phyloP scores from a whole-genome alignment of 2,329 filamentous ascomycete species.

The Botrytis cinerea region DNA sequence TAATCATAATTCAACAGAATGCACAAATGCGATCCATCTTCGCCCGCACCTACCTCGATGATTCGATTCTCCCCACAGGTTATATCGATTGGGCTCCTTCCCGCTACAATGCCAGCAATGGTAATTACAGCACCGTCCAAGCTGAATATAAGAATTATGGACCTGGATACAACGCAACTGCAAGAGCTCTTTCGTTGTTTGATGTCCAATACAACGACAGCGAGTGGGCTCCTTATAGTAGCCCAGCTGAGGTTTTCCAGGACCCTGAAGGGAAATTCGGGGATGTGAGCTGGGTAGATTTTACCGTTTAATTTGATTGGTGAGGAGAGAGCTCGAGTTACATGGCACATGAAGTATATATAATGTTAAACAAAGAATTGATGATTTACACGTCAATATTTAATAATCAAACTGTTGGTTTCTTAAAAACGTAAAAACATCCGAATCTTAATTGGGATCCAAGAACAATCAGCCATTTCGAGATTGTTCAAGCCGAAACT shows the following conservation, averaged over 20 bases:
- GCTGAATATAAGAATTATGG: constrained; percentile 55
- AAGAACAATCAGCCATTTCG: not conserved
- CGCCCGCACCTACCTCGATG: constrained; percentile 52
- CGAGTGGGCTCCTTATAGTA: constrained; percentile 29
- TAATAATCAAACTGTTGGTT: not conserved
- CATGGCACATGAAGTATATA: not conserved
- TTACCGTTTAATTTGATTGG: constrained; percentile 23
- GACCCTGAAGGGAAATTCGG: constrained; percentile 31
- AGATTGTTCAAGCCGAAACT: not conserved
- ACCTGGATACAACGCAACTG: constrained; percentile 53
- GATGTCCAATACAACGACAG: constrained; percentile 30
- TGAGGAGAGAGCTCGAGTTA: not conserved
- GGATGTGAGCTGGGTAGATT: constrained; percentile 36
- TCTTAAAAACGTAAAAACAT: not conserved
- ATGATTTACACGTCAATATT: not conserved
- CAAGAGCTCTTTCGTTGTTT: constrained; percentile 36
- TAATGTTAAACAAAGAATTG: not conserved
- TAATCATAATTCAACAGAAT: constrained; percentile 42
- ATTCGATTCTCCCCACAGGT: constrained; percentile 49
- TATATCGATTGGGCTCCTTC: constrained; percentile 52
- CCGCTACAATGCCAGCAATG: constrained; percentile 32
- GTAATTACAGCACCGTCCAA: constrained; percentile 48
- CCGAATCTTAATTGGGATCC: not conserved
- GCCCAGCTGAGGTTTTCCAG: constrained; percentile 33
- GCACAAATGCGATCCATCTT: constrained; percentile 54